These are phyloP conservation scores for Lasiosphaeria ovina DNA, from an alignment of 495 filamentous ascomycete genomes.

Conservation along the genomic window DNA sequence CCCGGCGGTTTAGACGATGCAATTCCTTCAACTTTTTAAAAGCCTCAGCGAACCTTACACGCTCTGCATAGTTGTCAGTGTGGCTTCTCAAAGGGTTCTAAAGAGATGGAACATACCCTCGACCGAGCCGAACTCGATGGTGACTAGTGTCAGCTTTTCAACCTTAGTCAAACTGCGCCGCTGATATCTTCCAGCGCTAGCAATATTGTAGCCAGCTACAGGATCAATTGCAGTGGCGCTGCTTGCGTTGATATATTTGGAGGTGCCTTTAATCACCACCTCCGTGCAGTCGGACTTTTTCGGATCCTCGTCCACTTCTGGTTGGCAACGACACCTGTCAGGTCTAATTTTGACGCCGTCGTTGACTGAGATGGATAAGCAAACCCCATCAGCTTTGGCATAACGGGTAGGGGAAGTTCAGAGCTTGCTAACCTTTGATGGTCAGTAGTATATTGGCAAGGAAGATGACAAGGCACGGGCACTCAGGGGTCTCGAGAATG, in stretches of 20 bases:
- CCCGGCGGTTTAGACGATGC: constrained; percentile 3
- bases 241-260: background rate
- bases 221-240: background rate
- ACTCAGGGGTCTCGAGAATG: constrained; percentile 6
- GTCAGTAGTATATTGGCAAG: background rate
- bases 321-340: background rate
- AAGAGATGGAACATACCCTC: background rate
- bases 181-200: background rate
- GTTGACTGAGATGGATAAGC: background rate
- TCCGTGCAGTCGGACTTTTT: background rate
- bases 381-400: background rate
- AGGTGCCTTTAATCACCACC: background rate
- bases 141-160: background rate
- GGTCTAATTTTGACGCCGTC: background rate
- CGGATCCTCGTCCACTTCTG: background rate
- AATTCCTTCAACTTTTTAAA: constrained; percentile 9
- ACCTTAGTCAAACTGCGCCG: background rate
- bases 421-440: background rate
- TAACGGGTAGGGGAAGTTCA: background rate
- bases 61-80: background rate
- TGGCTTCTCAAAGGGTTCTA: background rate
- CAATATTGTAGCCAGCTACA: background rate
- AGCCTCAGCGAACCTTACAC: constrained; percentile 7
- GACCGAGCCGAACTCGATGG: background rate
- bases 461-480: constrained; percentile 10